Evolutionary conservation across 2,329 filamentous ascomycete genomes (phyloP).

Genomic region (Aspergillus sp.): DNA sequence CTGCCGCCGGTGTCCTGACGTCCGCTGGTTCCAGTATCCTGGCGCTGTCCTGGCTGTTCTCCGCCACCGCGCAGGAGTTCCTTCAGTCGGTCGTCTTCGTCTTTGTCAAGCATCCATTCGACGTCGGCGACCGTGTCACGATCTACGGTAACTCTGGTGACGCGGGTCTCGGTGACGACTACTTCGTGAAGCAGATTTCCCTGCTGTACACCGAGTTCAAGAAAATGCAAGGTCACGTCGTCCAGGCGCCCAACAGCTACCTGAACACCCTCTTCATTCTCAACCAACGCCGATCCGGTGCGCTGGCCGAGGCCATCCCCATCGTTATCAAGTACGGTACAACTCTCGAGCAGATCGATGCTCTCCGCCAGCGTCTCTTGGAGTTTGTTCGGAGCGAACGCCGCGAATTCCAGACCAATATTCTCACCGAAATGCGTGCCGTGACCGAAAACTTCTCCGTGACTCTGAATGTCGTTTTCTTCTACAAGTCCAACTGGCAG

Average conservation of each 20-base stretch:
- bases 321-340: slow-evolving; percentile 88
- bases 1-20: slow-evolving; percentile 85
- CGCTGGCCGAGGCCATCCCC: slow-evolving; percentile 79
- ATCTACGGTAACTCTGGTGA: slow-evolving; percentile 87
- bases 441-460: slow-evolving; percentile 82
- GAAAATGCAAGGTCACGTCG: slow-evolving; percentile 96
- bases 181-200: slow-evolving; percentile 93
- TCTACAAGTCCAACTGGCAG: slow-evolving; percentile 97
- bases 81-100: slow-evolving; percentile 92
- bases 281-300: slow-evolving; percentile 87
- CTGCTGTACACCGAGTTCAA: slow-evolving; percentile 96
- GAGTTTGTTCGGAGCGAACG: slow-evolving; percentile 84
- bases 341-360: slow-evolving; percentile 76
- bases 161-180: slow-evolving; percentile 79
- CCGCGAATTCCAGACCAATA: slow-evolving; percentile 82
- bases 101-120: slow-evolving; percentile 95
- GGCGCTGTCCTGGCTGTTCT: slow-evolving; percentile 88
- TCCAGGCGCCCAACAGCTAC: slow-evolving; percentile 92
- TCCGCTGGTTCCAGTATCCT: slow-evolving; percentile 85
- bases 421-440: slow-evolving; percentile 78
- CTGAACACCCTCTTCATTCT: slow-evolving; percentile 92
- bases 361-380: slow-evolving; percentile 73
- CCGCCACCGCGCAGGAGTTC: slow-evolving; percentile 90
- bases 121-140: slow-evolving; percentile 89
- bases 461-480: slow-evolving; percentile 89